Evolutionary conservation across 2,329 filamentous ascomycete genomes (phyloP).

Genomic region (Ceratocystis harringtonii): DNA sequence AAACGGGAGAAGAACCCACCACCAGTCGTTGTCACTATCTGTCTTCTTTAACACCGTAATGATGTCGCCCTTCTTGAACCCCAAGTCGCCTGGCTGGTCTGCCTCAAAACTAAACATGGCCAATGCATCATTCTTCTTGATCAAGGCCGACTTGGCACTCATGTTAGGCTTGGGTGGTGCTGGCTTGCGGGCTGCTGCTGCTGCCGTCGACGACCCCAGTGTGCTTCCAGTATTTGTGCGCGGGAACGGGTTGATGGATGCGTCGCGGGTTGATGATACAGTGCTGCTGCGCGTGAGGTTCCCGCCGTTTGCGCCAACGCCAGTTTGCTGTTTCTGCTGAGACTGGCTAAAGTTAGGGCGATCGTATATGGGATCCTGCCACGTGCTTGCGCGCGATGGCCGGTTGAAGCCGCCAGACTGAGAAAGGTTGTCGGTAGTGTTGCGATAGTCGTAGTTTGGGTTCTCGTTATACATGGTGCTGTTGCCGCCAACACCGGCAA

Average conservation of each 20-base stretch:
- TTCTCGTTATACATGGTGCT: constrained; percentile 84
- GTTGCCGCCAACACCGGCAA: constrained; percentile 48
- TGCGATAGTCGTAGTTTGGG: constrained; percentile 63
- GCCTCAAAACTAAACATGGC: constrained; percentile 90
- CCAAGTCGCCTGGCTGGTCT: constrained; percentile 80
- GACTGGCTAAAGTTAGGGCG: constrained; percentile 7
- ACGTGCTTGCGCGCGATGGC: constrained; percentile 51
- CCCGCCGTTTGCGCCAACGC: neutral
- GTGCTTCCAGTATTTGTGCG: constrained; percentile 13
- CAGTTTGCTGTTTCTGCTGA: neutral
- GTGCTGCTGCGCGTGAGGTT: constrained; percentile 35
- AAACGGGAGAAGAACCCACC: constrained; percentile 36
- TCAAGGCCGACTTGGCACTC: constrained; percentile 37
- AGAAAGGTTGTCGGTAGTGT: constrained; percentile 27
- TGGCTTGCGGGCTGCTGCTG: constrained; percentile 38
- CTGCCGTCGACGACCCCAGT: constrained; percentile 32
- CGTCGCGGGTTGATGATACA: constrained; percentile 24
- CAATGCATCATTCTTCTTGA: constrained; percentile 66
- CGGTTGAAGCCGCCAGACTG: constrained; percentile 38
- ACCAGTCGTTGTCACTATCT: constrained; percentile 91
- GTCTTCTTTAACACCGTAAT: constrained; percentile 93
- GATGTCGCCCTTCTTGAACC: constrained; percentile 93
- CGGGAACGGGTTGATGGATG: constrained; percentile 12
- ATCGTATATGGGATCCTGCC: constrained; percentile 65
- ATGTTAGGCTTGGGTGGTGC: constrained; percentile 85